phyloP scores from a whole-genome alignment of 2,329 filamentous ascomycete genomes.

The Diaporthe australafricana region DNA sequence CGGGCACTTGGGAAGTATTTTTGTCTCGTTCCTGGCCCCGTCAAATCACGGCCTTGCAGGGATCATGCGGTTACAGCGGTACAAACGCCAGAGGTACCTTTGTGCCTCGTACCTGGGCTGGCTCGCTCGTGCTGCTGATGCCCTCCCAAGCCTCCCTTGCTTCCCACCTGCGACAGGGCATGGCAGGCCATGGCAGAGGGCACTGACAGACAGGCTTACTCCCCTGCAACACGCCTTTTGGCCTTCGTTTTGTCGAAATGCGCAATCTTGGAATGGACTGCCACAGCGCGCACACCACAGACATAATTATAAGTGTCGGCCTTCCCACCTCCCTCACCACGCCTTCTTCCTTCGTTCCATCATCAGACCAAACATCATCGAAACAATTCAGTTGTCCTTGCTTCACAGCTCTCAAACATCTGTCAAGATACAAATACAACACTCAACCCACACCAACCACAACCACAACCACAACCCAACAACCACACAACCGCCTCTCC shows the following conservation, averaged over 20 bases:
- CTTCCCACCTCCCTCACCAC: conserved; percentile 23
- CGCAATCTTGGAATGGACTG: conserved; percentile 26
- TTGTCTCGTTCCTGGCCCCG: conserved; percentile 37
- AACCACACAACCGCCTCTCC: conserved; percentile 7
- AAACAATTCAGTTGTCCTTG: conserved; percentile 27
- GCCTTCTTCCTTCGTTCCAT: neutral
- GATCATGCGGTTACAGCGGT: conserved; percentile 37
- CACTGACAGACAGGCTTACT: conserved; percentile 30
- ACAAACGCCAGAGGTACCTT: conserved; percentile 36
- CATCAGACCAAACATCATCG: conserved; percentile 30
- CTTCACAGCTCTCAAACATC: conserved; percentile 24
- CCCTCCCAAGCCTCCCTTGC: conserved; percentile 32
- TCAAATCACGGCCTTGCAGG: conserved; percentile 35
- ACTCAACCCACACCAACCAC: neutral
- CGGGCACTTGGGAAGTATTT: conserved; percentile 28
- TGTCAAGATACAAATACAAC: conserved; percentile 5
- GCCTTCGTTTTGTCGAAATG: conserved; percentile 33
- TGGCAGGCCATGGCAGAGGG: conserved; percentile 18
- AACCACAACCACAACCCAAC: neutral
- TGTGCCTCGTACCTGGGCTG: conserved; percentile 27
- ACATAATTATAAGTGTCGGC: conserved; percentile 31
- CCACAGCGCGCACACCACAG: conserved; percentile 21
- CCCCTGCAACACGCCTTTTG: conserved; percentile 28
- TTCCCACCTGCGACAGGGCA: conserved; percentile 32
- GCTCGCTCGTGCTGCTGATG: conserved; percentile 6